phyloP scores from a whole-genome alignment of 1,284 basidiomycete genomes.

The Ustilago shanxiensis region DNA sequence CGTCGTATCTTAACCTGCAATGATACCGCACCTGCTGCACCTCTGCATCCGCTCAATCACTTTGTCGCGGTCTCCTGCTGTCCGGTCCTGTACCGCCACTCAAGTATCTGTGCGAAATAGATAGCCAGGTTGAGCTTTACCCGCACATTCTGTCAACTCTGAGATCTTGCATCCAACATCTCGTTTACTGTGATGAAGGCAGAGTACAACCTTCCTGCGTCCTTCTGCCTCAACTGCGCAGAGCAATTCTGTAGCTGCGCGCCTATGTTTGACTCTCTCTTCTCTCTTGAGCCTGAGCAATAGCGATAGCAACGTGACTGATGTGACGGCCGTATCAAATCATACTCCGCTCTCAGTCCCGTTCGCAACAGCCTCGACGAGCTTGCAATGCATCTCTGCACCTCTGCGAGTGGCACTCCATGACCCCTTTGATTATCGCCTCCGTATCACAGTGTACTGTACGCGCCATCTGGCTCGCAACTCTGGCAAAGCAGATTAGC shows the following conservation, averaged over 20 bases:
- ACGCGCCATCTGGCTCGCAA: no score
- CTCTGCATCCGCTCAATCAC: no score
- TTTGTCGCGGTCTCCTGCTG: no score
- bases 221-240: no score
- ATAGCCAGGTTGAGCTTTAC: not conserved
- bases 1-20: not conserved
- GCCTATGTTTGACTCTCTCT: no score
- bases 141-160: not conserved
- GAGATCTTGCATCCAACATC: not conserved
- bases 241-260: no score
- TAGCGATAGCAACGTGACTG: not conserved
- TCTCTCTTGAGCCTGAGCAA: not conserved
- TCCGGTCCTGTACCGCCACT: no score
- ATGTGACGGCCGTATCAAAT: conserved; percentile 12
- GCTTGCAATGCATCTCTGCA: not conserved
- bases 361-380: not conserved
- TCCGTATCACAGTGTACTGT: not conserved
- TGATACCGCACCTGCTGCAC: no score
- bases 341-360: conserved; percentile 2
- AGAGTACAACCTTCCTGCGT: not conserved
- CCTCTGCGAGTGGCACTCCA: not conserved
- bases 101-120: not conserved
- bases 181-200: not conserved
- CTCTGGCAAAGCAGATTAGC: not conserved
- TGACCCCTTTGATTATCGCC: not conserved